Percentiles rank a stretch among this genome's conserved stretches.
These are phyloP conservation scores for Scenedesmus sp. DNA, from an alignment of 163 green algal species.

Conservation along the genomic window DNA sequence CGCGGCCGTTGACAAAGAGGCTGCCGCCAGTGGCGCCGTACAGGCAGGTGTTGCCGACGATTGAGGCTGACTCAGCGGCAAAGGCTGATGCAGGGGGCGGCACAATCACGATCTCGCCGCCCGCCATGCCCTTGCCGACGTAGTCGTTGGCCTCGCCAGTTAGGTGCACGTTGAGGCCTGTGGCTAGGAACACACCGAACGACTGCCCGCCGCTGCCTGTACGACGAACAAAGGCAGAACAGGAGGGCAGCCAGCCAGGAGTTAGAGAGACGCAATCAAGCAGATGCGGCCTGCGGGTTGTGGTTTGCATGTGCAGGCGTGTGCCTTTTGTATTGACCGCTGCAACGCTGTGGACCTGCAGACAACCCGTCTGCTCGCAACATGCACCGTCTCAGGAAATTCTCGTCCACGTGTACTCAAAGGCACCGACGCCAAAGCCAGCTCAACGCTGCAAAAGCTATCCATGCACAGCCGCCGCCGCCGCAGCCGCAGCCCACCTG, in stretches of 20 bases:
- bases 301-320: no score
- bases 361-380: no score
- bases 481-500: constrained; percentile 60
- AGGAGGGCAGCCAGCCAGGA: not conserved
- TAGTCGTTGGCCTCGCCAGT: constrained; percentile 99
- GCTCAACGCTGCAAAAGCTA: no score
- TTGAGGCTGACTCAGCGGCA: constrained; percentile 60
- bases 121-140: constrained; percentile 99
- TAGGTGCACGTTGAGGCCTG: constrained; percentile 84
- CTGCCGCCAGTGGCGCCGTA: constrained; percentile 98
- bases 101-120: constrained; percentile 95
- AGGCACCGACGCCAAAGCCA: no score
- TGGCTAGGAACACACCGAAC: constrained; percentile 94
- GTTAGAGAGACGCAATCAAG: not conserved
- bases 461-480: not conserved
- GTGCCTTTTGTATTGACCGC: no score
- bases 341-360: no score
- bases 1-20: constrained; percentile 95
- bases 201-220: constrained; percentile 94
- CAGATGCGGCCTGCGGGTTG: not conserved
- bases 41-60: constrained; percentile 99
- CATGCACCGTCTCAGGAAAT: no score
- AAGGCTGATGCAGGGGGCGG: constrained; percentile 79
- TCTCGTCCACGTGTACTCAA: no score
- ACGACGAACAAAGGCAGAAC: constrained; percentile 61